Percentiles rank a stretch among this genome's conserved stretches.
Evolutionary conservation across 2,329 filamentous ascomycete genomes (phyloP).

Genomic region (Aspergillus eucalypticola): DNA sequence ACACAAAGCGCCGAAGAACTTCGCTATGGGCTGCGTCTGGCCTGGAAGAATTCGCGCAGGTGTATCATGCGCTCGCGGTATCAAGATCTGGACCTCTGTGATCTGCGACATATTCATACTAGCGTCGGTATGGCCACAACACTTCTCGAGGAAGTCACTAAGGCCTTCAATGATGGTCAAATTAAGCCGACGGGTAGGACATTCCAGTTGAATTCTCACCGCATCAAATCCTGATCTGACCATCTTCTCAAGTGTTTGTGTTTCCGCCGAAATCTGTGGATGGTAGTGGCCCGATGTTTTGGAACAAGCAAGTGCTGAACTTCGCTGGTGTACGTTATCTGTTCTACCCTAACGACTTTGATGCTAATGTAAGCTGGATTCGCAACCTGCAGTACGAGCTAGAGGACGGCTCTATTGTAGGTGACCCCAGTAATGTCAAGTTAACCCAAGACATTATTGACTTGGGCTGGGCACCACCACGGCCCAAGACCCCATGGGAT

Average conservation of each 20-base stretch:
- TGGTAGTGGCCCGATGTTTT: slow-evolving; percentile 1
- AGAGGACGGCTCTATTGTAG: neutral
- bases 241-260: neutral
- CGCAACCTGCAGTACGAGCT: neutral
- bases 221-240: neutral
- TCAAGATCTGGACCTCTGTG: slow-evolving; percentile 3
- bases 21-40: neutral
- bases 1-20: neutral
- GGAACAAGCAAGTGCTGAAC: slow-evolving; percentile 3
- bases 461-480: slow-evolving; percentile 3
- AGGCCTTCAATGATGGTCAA: slow-evolving; percentile 4
- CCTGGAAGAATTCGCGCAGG: slow-evolving; percentile 5
- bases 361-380: too few species aligned
- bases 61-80: slow-evolving; percentile 8
- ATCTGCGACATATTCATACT: neutral
- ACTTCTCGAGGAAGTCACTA: neutral
- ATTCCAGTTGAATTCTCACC: too few species aligned
- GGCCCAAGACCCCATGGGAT: slow-evolving; percentile 1
- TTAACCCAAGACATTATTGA: slow-evolving; percentile 4
- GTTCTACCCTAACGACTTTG: too few species aligned
- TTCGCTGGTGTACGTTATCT: slow-evolving; percentile 4
- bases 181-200: slow-evolving; percentile 3
- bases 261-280: neutral
- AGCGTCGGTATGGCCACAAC: neutral
- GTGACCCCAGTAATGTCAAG: slow-evolving; percentile 4